phyloP scores from a whole-genome alignment of 2,329 filamentous ascomycete species.

The Alternaria gansuensis region DNA sequence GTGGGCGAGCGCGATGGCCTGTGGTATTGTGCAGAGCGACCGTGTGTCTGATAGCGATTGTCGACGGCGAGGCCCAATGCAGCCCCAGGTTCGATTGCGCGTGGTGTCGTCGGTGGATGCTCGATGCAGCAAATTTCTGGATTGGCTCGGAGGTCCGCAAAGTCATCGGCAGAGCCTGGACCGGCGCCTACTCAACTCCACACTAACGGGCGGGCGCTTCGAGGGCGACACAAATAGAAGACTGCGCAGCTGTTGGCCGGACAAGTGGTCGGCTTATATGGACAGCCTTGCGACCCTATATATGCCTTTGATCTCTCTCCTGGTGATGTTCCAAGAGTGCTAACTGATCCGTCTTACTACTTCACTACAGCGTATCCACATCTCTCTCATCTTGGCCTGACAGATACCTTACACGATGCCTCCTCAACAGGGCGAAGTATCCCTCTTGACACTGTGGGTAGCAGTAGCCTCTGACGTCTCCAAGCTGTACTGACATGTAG shows the following conservation, averaged over 20 bases:
- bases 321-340: constrained; percentile 22
- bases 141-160: constrained; percentile 40
- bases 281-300: constrained; percentile 28
- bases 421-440: constrained; percentile 58
- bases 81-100: constrained; percentile 37
- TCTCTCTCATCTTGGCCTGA: constrained; percentile 11
- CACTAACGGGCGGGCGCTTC: constrained; percentile 45
- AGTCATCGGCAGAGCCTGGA: constrained; percentile 35
- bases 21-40: neutral
- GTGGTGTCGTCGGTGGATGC: constrained; percentile 29
- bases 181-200: constrained; percentile 29
- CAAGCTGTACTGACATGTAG: constrained; percentile 20
- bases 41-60: neutral
- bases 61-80: constrained; percentile 15
- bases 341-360: constrained; percentile 21
- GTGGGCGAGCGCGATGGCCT: constrained; percentile 21
- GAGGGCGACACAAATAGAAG: constrained; percentile 49
- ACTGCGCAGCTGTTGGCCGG: constrained; percentile 29
- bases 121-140: constrained; percentile 43
- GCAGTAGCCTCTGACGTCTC: neutral
- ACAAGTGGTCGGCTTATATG: constrained; percentile 25
- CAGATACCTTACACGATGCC: constrained; percentile 53
- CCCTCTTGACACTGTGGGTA: constrained; percentile 59
- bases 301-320: constrained; percentile 25
- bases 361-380: constrained; percentile 10